Evolutionary conservation across 2,329 filamentous ascomycete genomes (phyloP).

Genomic region (Amylocarpus encephaloides): DNA sequence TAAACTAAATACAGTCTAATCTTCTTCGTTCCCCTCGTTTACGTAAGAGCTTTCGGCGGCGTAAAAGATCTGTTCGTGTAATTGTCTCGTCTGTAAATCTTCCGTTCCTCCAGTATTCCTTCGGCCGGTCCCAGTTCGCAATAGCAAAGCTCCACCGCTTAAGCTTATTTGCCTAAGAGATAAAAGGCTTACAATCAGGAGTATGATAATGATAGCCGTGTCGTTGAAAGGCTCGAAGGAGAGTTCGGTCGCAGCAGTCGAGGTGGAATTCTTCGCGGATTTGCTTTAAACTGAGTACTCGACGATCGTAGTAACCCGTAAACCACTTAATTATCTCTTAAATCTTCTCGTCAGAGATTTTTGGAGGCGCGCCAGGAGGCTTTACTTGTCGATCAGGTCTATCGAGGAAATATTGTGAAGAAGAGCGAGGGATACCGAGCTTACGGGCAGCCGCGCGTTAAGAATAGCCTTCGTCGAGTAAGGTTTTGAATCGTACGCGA

Average conservation of each 20-base stretch:
- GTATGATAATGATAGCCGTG: conserved; percentile 11
- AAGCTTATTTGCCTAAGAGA: too few species aligned
- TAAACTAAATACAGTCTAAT: conserved; percentile 15
- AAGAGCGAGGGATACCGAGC: not conserved
- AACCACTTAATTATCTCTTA: not conserved
- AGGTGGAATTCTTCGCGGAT: conserved; percentile 2
- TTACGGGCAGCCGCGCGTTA: conserved; percentile 1
- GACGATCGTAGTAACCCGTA: not conserved
- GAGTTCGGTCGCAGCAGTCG: conserved; percentile 1
- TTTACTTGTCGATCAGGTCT: not conserved
- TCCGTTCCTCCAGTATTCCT: too few species aligned
- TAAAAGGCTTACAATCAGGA: conserved; percentile 9
- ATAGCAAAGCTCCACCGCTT: too few species aligned
- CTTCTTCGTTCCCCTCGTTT: conserved; percentile 6
- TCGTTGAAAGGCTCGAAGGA: conserved; percentile 8
- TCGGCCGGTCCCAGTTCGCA: too few species aligned
- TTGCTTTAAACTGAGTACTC: not conserved
- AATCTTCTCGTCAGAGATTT: not conserved
- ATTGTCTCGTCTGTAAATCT: too few species aligned
- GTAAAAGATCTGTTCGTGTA: too few species aligned
- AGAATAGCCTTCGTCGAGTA: conserved; percentile 9
- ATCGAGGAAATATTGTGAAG: not conserved
- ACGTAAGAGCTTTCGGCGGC: too few species aligned
- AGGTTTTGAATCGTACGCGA: conserved; percentile 6
- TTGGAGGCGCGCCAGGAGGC: not conserved